Conservation (phyloP, 176 grass and related monocot species). For the Aegilops sharonensis region DNA sequence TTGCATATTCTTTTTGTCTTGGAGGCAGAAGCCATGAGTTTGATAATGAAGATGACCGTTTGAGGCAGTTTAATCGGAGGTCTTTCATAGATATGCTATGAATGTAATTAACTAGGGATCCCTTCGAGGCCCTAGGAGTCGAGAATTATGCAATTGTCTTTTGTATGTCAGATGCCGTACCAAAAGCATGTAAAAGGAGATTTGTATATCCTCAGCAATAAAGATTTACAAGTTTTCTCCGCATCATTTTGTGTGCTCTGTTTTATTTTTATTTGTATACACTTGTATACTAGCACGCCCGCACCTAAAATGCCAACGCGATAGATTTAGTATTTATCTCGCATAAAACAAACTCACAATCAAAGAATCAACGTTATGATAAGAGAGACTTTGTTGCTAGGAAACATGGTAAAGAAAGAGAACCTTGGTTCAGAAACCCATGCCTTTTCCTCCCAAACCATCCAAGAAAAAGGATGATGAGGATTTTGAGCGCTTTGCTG, state of each 20-base stretch:
- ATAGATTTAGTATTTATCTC: not conserved
- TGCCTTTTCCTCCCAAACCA: too few relatives aligned
- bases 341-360: too few relatives aligned
- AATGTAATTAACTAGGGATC: not conserved
- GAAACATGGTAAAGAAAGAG: too few relatives aligned
- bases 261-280: slow-evolving; percentile 1
- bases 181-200: not conserved
- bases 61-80: not conserved
- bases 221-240: not conserved
- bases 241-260: not conserved
- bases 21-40: not conserved
- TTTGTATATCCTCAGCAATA: not conserved
- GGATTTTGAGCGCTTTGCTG: too few relatives aligned
- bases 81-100: not conserved
- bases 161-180: not conserved
- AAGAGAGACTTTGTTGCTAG: too few relatives aligned
- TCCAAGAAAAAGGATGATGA: too few relatives aligned
- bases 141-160: not conserved
- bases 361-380: too few relatives aligned
- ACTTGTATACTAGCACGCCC: not conserved
- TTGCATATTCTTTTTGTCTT: not conserved
- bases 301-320: not conserved
- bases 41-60: not conserved
- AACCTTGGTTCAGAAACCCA: too few relatives aligned
- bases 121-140: not conserved